Evolutionary conservation across 1,139 yeast genomes (phyloP), one percentile per base, ranked within the genome.

Genomic region (Chernovozyma aurita): DNA sequence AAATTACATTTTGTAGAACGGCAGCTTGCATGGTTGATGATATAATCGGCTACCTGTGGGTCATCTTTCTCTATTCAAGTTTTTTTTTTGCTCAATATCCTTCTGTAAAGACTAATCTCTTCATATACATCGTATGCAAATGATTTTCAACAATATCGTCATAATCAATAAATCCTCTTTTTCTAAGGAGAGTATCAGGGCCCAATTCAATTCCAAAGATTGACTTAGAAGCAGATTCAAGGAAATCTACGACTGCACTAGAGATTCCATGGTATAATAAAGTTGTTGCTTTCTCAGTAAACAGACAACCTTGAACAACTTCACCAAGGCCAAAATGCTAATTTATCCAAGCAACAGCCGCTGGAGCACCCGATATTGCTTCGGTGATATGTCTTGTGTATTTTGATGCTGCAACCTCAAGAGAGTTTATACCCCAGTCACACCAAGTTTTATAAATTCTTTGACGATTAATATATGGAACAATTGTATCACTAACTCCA

Each of bases 401-500:
- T 11, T 44, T 32, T 6, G 47, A 40, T 4, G 37, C 38, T 5
- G 47, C 40, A 15, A 47, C 41, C 34, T 48, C 52, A 12, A 48
- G 24, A 3, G 50, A 46, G 2, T 32, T 30, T 15, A 43, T 39
- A 21, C 45, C 54, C 43, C 45, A 40, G 1, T 35, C 36, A 31
- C 57, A 49, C 45, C 50, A 52, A 9, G 14, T 24, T 13, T 49
- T 37, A 36, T 44, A 51, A 8, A 41, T 42, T 24, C 48, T 33
- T 22, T 42, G 35, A 2, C 49, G 35, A 20, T 43, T 45, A 4
- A 25, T 40, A 27, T 40, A 38, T 1, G 53, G 53, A 13, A 49
- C 47, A 14, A 52, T 39, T 21, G 47, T 50, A 32, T 54, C 58
- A 3, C 38, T 31, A 29, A 38, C 31, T 2, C 52, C 50, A 34